Evolutionary conservation across 352 stramenopile species (phyloP), one percentile per base, ranked within the genome.

Genomic region (Pythium apleroticum): DNA sequence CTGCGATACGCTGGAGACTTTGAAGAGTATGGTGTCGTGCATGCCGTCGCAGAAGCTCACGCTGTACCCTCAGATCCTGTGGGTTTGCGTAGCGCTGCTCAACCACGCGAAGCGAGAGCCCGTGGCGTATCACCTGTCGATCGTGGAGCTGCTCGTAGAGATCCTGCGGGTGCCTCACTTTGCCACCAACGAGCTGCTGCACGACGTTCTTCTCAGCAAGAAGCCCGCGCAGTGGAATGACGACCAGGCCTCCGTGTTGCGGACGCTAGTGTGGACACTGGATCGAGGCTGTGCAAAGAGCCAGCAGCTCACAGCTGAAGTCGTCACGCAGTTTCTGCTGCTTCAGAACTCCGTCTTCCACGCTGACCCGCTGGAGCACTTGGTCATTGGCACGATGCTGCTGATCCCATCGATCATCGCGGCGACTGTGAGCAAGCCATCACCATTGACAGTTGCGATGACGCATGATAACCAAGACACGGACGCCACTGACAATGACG

Each of bases 41-140:
- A 94, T 91, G 80, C 78, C 85, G 11, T 28, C 66, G 2, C 45
- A 72, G 10, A 80, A 81, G 66, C 65, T 93, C 4, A 74, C 75
- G 48, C 41, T 95, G n/a, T 95, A 88, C 33, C 84, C 84, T 1
- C 86, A 93, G 66, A 69, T 95, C 7, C 62, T 91, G 22, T 95
- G 84, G 86, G 81, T 91, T 0, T 74, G 76, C 10, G 70, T 90
- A 12, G 80, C 84, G 15, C 58, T 95, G n/a, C 66, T 95, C 24
- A 89, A 85, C 45, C 76, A 93, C 56, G 70, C 67, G 52, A 68
- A 45, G 66, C 60, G 48, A 14, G 58, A 72, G 17, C 6, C 39
- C 33, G 11, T 35, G 4, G 52, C 54, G 11, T 71, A 82, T 14
- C 66, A 80, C 11, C 30, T 65, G 1, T 25, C 56, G 17, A 55